phyloP scores from a whole-genome alignment of 345 rosid genomes.

The Angophora floribunda region DNA sequence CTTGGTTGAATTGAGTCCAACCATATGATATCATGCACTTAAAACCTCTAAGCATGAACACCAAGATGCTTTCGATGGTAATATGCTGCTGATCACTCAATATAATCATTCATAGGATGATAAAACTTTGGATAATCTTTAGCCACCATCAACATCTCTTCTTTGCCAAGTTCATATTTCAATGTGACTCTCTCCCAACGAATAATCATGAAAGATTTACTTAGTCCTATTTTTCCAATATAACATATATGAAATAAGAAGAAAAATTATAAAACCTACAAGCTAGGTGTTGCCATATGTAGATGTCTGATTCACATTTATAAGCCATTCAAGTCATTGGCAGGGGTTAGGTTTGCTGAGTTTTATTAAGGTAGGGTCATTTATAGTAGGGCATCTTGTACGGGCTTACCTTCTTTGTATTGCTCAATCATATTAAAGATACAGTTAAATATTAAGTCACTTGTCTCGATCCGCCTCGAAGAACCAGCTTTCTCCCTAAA shows the following conservation, averaged over 20 bases:
- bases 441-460: background rate
- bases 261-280: background rate
- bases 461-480: background rate
- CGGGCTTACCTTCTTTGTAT: background rate
- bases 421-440: background rate
- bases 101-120: background rate
- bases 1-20: background rate
- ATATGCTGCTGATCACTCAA: background rate
- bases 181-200: background rate
- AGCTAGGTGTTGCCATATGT: background rate
- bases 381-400: background rate
- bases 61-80: background rate
- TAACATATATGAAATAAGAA: background rate
- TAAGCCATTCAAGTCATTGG: background rate
- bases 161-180: background rate
- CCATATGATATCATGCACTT: background rate
- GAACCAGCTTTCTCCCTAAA: background rate
- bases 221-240: background rate
- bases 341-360: background rate
- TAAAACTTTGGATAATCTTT: background rate
- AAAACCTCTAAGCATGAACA: background rate
- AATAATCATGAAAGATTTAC: background rate
- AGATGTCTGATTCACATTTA: background rate
- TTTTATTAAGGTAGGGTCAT: background rate
- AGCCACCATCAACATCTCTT: background rate